Evolutionary conservation across 2,329 filamentous ascomycete species (phyloP).

Genomic region (Diaporthe citrichinensis): DNA sequence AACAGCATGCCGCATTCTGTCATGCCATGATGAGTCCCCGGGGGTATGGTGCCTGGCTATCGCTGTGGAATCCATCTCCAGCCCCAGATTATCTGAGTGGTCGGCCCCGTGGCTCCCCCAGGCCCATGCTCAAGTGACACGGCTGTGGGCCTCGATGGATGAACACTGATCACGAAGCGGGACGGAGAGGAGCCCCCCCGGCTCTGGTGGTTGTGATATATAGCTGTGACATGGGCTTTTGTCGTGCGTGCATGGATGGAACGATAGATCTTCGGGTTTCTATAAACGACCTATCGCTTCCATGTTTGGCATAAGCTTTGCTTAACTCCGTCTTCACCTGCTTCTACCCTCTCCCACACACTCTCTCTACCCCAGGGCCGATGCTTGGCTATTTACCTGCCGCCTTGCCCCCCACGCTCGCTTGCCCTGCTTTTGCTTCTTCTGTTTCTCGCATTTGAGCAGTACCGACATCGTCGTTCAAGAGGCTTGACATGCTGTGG

Average conservation of each 20-base stretch:
- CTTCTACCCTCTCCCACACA: conserved; percentile 8
- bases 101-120: background rate
- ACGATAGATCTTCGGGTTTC: background rate
- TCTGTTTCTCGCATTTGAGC: background rate
- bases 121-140: conserved; percentile 37
- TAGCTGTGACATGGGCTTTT: conserved; percentile 29
- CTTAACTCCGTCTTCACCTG: conserved; percentile 7
- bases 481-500: conserved; percentile 19
- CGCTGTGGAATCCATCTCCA: conserved; percentile 20
- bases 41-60: background rate
- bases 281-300: conserved; percentile 34
- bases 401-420: conserved; percentile 22
- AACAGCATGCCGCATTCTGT: background rate
- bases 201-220: conserved; percentile 28
- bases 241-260: conserved; percentile 10
- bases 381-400: conserved; percentile 26
- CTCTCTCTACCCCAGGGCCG: conserved; percentile 5
- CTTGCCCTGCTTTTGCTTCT: conserved; percentile 28
- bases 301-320: conserved; percentile 16
- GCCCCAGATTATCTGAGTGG: background rate
- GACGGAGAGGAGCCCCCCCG: conserved; percentile 12
- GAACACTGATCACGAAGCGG: conserved; percentile 30
- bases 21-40: conserved; percentile 5
- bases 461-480: conserved; percentile 13
- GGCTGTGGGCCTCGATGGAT: conserved; percentile 33